phyloP scores from a whole-genome alignment of 768 basidiomycete species.

The Pleurotus giganteus region DNA sequence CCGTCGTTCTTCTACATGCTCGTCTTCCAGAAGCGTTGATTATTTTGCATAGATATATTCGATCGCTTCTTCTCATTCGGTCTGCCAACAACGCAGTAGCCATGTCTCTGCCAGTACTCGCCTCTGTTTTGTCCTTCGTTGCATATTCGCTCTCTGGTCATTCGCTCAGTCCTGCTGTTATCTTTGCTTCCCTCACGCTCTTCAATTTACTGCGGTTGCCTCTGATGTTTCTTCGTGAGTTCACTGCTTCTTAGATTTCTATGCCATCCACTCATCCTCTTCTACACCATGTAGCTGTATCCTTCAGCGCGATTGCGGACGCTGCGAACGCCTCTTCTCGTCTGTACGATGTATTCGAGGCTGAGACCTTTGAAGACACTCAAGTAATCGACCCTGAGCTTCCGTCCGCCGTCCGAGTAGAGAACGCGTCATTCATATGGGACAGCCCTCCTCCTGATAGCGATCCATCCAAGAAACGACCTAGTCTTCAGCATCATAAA shows the following conservation, averaged over 20 bases:
- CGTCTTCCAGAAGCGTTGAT: background rate
- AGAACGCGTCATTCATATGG: conserved; percentile 81
- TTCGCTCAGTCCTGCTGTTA: conserved; percentile 59
- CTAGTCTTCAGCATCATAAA: conserved; percentile 12
- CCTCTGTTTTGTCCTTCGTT: conserved; percentile 74
- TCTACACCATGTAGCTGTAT: conserved; percentile 43
- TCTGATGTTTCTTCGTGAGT: conserved; percentile 66
- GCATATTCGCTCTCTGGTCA: conserved; percentile 78
- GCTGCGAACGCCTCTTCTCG: conserved; percentile 79
- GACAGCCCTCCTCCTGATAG: conserved; percentile 66
- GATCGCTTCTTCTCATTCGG: conserved; percentile 63
- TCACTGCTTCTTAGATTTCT: background rate
- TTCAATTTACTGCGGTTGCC: conserved; percentile 85
- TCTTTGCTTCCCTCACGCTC: conserved; percentile 83
- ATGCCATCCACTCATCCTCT: conserved; percentile 12
- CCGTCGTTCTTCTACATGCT: conserved; percentile 20
- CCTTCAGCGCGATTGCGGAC: conserved; percentile 80
- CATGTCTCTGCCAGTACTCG: conserved; percentile 71
- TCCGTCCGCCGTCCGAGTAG: conserved; percentile 64
- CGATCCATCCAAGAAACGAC: conserved; percentile 34
- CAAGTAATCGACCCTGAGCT: conserved; percentile 52
- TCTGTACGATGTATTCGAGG: conserved; percentile 78
- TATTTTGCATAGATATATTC: conserved; percentile 55
- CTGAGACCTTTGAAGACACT: conserved; percentile 68
- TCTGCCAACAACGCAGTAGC: conserved; percentile 67